Conservation (phyloP, 2,329 filamentous ascomycete genomes). For the Sclerotinia spermophila region DNA sequence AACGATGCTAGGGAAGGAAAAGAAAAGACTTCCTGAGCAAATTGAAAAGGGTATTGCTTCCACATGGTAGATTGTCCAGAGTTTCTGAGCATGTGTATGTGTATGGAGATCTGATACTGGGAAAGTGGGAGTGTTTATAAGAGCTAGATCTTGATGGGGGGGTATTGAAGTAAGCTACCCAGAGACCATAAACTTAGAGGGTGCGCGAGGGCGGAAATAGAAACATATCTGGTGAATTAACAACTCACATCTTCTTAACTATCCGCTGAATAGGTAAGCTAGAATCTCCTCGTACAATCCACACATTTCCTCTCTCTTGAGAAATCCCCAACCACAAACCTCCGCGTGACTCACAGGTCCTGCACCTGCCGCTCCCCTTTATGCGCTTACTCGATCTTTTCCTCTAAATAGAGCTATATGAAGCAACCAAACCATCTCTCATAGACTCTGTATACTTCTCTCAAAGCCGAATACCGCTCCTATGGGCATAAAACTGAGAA, state of each 20-base stretch:
- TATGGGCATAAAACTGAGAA: too few relatives aligned
- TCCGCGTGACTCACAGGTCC: too few relatives aligned
- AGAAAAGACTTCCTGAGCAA: not conserved
- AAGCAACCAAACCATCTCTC: not conserved
- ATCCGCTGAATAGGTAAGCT: accelerated
- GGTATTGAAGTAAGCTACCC: not conserved
- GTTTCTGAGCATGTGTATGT: accelerated
- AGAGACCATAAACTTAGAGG: too few relatives aligned
- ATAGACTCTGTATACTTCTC: not conserved
- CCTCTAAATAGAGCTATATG: not conserved
- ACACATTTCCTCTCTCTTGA: not conserved
- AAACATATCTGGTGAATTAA: not conserved
- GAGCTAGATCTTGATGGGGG: not conserved
- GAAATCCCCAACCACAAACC: not conserved
- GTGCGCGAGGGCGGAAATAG: accelerated
- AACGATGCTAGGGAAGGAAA: not conserved
- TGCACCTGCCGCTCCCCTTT: not conserved
- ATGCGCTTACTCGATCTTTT: not conserved
- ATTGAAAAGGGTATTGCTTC: not conserved
- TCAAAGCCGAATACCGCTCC: too few relatives aligned
- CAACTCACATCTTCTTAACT: not conserved
- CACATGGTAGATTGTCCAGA: not conserved
- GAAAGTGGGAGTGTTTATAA: not conserved
- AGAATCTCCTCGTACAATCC: not conserved
- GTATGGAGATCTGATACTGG: not conserved